These are phyloP conservation scores for Hymenoscyphus occultus DNA, from an alignment of 2,329 filamentous ascomycete species.

Conservation along the genomic window DNA sequence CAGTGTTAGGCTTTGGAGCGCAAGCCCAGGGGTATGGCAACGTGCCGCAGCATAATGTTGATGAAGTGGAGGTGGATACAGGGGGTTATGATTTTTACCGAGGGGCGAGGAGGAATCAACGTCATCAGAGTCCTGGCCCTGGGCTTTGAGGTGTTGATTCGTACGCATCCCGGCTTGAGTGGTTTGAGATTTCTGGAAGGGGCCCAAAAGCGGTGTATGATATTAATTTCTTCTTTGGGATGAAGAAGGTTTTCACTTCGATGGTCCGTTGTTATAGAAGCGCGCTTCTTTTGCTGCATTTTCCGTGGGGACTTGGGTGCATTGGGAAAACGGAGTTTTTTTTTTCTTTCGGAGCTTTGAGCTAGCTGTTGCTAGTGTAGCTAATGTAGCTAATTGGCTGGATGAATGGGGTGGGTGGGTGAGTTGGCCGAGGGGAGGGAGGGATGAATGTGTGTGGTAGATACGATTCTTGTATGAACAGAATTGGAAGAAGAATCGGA, in stretches of 20 bases:
- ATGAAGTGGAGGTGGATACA: constrained; percentile 30
- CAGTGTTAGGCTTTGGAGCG: constrained; percentile 45
- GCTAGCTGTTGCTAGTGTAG: not conserved
- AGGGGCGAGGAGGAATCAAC: constrained; percentile 22
- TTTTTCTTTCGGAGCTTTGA: not conserved
- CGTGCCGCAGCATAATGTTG: constrained; percentile 48
- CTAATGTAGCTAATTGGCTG: not conserved
- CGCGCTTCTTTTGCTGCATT: not conserved
- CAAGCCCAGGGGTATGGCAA: constrained; percentile 57
- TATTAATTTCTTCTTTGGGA: not conserved
- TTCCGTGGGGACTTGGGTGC: not conserved
- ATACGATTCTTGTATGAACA: not conserved
- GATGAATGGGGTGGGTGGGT: not conserved
- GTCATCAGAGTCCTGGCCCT: not conserved
- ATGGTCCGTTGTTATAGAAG: not conserved
- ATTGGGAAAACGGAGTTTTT: constrained; percentile 2
- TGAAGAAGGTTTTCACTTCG: not conserved
- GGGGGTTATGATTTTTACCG: constrained; percentile 36
- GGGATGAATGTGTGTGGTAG: not conserved
- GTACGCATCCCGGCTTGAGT: not conserved
- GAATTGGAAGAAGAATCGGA: too few relatives aligned
- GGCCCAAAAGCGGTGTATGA: not conserved
- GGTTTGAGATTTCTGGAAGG: not conserved
- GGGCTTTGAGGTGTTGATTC: not conserved
- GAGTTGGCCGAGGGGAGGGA: too few relatives aligned